Evolutionary conservation across 2,329 filamentous ascomycete species (phyloP).

Genomic region (Exophiala lecanii-corni): DNA sequence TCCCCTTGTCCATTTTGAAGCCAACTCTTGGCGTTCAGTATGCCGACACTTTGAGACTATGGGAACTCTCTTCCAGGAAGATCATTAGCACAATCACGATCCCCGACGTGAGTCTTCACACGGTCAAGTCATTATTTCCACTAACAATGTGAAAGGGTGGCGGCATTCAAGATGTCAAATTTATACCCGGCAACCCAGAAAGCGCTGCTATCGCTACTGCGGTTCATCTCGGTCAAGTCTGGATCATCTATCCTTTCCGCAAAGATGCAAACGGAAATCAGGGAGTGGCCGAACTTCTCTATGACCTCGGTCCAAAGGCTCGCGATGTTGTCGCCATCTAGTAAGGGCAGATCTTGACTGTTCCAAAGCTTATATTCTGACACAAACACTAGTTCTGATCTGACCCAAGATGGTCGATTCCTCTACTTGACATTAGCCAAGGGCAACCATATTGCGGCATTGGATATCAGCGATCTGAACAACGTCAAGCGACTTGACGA

Average conservation of each 20-base stretch:
- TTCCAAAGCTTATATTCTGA: not conserved
- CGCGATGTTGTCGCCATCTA: slow-evolving; percentile 55
- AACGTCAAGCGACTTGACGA: slow-evolving; percentile 59
- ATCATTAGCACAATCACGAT: slow-evolving; percentile 60
- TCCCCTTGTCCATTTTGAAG: slow-evolving; percentile 58
- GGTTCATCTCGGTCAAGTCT: slow-evolving; percentile 56
- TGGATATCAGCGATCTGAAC: slow-evolving; percentile 58
- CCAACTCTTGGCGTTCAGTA: slow-evolving; percentile 51
- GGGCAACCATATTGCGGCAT: slow-evolving; percentile 58
- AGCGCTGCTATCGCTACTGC: slow-evolving; percentile 57
- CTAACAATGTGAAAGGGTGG: no score
- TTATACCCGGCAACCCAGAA: slow-evolving; percentile 58
- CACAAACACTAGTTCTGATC: slow-evolving; percentile 46
- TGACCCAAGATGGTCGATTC: slow-evolving; percentile 54
- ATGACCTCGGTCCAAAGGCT: slow-evolving; percentile 54
- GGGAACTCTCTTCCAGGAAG: slow-evolving; percentile 49
- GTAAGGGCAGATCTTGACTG: not conserved
- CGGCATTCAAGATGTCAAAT: slow-evolving; percentile 62
- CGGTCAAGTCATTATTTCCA: no score
- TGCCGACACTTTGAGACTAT: slow-evolving; percentile 57
- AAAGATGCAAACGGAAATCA: slow-evolving; percentile 52
- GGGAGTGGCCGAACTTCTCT: slow-evolving; percentile 55
- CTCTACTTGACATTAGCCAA: slow-evolving; percentile 59
- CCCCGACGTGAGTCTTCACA: slow-evolving; percentile 39
- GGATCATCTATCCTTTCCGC: slow-evolving; percentile 62